Evolutionary conservation across 345 rosid species (phyloP).

Genomic region (Aquilaria yunnanensis): DNA sequence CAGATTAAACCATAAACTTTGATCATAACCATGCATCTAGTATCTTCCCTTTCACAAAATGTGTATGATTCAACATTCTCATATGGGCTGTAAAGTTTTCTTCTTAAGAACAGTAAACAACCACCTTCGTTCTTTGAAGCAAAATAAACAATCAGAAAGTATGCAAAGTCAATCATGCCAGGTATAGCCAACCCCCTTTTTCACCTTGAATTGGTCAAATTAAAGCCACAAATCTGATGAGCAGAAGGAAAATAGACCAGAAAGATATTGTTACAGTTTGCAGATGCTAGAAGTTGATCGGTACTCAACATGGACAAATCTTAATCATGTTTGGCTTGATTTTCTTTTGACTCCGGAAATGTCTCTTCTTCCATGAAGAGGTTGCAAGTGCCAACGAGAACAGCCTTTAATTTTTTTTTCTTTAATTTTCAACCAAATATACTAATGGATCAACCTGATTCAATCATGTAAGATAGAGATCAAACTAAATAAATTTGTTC

Average conservation of each 20-base stretch:
- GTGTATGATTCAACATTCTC: background rate
- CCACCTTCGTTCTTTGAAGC: background rate
- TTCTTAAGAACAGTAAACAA: slow-evolving; percentile 4
- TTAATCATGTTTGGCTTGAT: slow-evolving; percentile 25
- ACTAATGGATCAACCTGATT: slow-evolving; percentile 83
- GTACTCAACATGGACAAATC: slow-evolving; percentile 40
- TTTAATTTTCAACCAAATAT: slow-evolving; percentile 57
- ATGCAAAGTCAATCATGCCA: background rate
- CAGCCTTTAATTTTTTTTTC: slow-evolving; percentile 50
- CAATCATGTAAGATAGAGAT: slow-evolving; percentile 11
- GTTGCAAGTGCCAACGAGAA: slow-evolving; percentile 22
- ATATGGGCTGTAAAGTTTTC: too few relatives aligned
- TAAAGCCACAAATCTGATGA: too few relatives aligned
- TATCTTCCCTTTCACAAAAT: background rate
- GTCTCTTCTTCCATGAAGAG: slow-evolving; percentile 50
- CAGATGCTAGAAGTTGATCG: slow-evolving; percentile 84
- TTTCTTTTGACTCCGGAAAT: slow-evolving; percentile 42
- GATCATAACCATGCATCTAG: too few relatives aligned
- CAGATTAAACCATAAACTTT: slow-evolving; percentile 1
- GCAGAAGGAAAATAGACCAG: too few relatives aligned
- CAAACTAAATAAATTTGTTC: too few relatives aligned
- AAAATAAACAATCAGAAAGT: slow-evolving; percentile 5
- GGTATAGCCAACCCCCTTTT: too few relatives aligned
- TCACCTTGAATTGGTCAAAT: too few relatives aligned
- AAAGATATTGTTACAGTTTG: slow-evolving; percentile 14